Percentiles rank a stretch among this genome's conserved stretches.
Evolutionary conservation across 352 stramenopile species (phyloP).

Genomic region (Phytophthora pseudosyringae): DNA sequence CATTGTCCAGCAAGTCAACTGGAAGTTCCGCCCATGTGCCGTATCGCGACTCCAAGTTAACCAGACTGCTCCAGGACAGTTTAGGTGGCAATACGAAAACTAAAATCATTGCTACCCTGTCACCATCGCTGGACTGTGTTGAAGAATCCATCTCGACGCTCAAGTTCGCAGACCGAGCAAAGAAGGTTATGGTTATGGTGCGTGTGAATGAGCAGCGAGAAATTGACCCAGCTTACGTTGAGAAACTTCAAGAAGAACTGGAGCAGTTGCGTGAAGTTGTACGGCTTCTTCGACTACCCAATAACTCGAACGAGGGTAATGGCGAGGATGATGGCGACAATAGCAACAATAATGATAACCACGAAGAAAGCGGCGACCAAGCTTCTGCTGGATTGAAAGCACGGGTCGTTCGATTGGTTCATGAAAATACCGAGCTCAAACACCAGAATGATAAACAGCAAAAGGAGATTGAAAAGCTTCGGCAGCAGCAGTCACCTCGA

Average conservation of each 20-base stretch:
- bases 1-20: conserved; percentile 62
- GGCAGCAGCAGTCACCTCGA: conserved; percentile 24
- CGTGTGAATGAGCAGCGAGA: conserved; percentile 86
- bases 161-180: conserved; percentile 93
- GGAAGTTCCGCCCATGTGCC: conserved; percentile 72
- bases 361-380: conserved; percentile 23
- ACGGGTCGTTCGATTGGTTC: conserved; percentile 54
- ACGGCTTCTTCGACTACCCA: conserved; percentile 41
- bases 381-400: conserved; percentile 27
- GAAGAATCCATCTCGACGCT: conserved; percentile 95
- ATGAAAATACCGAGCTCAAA: conserved; percentile 78
- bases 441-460: conserved; percentile 61
- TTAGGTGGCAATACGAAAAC: conserved; percentile 91
- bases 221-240: conserved; percentile 88
- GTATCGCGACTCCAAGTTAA: conserved; percentile 95
- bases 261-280: conserved; percentile 75
- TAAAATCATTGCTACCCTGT: conserved; percentile 92
- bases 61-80: conserved; percentile 90
- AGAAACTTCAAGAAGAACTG: conserved; percentile 89
- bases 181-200: conserved; percentile 91
- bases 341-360: conserved; percentile 33
- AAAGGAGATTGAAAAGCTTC: conserved; percentile 62
- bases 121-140: conserved; percentile 81
- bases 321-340: conserved; percentile 7
- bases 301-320: conserved; percentile 4